Conservation (phyloP, 805 yeast genomes). For the Hanseniaspora clermontiae region DNA sequence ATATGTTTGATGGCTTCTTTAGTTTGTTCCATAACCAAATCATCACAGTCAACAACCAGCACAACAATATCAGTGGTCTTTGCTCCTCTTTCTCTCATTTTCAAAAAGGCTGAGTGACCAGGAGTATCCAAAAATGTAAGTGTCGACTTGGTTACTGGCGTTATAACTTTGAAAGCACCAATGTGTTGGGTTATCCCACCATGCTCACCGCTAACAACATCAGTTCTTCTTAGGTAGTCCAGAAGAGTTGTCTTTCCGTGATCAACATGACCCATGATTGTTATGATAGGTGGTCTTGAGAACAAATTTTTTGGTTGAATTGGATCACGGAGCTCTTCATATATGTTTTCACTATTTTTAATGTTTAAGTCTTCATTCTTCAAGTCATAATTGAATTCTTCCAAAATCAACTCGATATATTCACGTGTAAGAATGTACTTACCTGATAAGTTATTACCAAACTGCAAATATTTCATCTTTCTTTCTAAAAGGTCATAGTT, state of each 20-base stretch:
- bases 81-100: constrained; percentile 96
- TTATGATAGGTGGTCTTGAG: constrained; percentile 82
- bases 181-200: constrained; percentile 98
- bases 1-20: constrained; percentile 91
- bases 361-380: constrained; percentile 18
- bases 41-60: constrained; percentile 92
- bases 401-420: constrained; percentile 74
- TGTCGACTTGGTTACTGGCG: constrained; percentile 57
- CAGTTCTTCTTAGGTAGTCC: constrained; percentile 73
- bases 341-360: constrained; percentile 35
- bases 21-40: constrained; percentile 96
- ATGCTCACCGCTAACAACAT: constrained; percentile 70
- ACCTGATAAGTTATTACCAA: constrained; percentile 44
- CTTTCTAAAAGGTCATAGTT: constrained; percentile 47
- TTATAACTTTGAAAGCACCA: constrained; percentile 85
- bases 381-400: constrained; percentile 69
- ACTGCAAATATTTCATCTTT: constrained; percentile 57
- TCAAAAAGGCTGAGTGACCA: constrained; percentile 92
- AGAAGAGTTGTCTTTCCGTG: constrained; percentile 94
- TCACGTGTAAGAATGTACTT: constrained; percentile 77
- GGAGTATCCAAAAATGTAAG: constrained; percentile 94
- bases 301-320: constrained; percentile 37
- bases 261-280: constrained; percentile 98
- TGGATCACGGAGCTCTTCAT: constrained; percentile 48
- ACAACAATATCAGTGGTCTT: constrained; percentile 83